Percentiles rank a stretch among this genome's conserved stretches.
phyloP scores from a whole-genome alignment of 768 basidiomycete genomes.

The Termitomyces sp. region DNA sequence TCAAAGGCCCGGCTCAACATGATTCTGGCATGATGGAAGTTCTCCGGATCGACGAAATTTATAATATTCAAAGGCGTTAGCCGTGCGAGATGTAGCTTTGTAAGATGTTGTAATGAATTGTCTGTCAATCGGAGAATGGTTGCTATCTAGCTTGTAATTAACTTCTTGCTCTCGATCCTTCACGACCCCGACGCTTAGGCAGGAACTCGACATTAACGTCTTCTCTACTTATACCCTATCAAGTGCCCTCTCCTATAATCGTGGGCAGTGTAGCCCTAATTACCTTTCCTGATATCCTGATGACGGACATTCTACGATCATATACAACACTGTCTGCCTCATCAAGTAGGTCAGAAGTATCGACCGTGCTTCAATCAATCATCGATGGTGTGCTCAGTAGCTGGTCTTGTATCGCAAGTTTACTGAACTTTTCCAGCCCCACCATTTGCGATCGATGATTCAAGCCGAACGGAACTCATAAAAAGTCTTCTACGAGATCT shows the following conservation, averaged over 20 bases:
- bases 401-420: background rate
- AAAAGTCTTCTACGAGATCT: conserved; percentile 59
- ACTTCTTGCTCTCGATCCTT: conserved; percentile 6
- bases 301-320: conserved; percentile 41
- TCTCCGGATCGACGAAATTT: background rate
- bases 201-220: background rate
- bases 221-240: conserved; percentile 1
- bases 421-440: conserved; percentile 22
- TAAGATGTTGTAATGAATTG: conserved; percentile 10
- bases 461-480: conserved; percentile 50
- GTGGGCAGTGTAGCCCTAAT: conserved; percentile 3
- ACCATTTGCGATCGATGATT: conserved; percentile 40
- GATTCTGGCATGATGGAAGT: background rate
- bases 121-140: conserved; percentile 9
- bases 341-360: conserved; percentile 40
- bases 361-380: conserved; percentile 44
- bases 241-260: background rate
- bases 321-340: conserved; percentile 45
- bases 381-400: conserved; percentile 34
- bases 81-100: conserved; percentile 8
- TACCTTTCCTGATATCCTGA: conserved; percentile 16
- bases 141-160: conserved; percentile 6
- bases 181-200: conserved; percentile 7
- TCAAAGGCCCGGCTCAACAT: background rate
- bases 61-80: background rate